Base-by-base conservation (phyloP, 2,329 filamentous ascomycete species). In the Waltergamsia citrina region DNA sequence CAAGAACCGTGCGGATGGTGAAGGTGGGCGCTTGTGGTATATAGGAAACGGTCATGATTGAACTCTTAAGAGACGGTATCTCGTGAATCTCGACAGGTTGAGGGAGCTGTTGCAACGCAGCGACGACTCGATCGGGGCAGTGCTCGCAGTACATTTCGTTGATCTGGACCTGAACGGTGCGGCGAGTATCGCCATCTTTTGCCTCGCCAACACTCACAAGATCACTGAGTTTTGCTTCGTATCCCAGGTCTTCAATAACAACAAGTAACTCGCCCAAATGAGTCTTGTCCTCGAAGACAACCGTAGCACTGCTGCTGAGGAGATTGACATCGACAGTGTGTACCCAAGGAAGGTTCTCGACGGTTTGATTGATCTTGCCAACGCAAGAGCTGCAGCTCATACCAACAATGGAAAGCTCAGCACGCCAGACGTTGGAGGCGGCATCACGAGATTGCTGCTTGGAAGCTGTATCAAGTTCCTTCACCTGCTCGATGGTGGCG, bases 141-240 rank as follows among this genome's bases (percentile, higher is more conserved):
- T 83, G 75, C 11, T 71, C 65, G 54, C 84, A 88, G 54, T 82
- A 85, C 59, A 88, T 78, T 32, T 84, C 84, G 32, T 81, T 69
- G 32, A 90, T 63, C 25, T 57, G 57, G 37, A 88, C 74, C 36
- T 79, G 71, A 3, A 85, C 67, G 1, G 73, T 75, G 30, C 82
- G 63, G 33, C 17, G 17, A 7, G 64, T 15, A 10, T 28, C 26
- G 8, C 18, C 52, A 30, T 56, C 38, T 2, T 34, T 41, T 3
- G 45, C 32, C 17, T 69, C 63, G 8, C 59, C 56, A 39, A 61
- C 50, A 26, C 66, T 53, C 17, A 60, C 47, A 9, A 72, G 57
- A 20, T 64, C 64, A 43, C 75, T 69, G 11, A 85, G 53, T 0
- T 67, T 57, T 19, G 74, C 77, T 22, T 81, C 78, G 43, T 79